Percentiles rank a stretch among this genome's conserved stretches.
These are phyloP conservation scores for Trichoderma hamatum DNA, from an alignment of 2,329 filamentous ascomycete genomes.

Conservation along the genomic window DNA sequence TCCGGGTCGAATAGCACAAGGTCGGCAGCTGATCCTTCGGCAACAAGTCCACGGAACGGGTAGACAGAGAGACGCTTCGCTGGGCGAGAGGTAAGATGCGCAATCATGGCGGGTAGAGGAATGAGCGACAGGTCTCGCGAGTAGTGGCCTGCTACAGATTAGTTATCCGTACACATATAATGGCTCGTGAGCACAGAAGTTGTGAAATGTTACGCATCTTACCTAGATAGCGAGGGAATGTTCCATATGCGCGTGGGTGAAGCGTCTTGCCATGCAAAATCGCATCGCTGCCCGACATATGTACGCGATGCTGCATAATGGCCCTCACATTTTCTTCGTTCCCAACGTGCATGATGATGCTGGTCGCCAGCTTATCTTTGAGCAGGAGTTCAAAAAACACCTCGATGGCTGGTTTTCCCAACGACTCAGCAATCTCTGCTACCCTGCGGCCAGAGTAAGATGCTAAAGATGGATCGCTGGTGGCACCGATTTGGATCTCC, in stretches of 20 bases:
- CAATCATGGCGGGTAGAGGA: constrained; percentile 31
- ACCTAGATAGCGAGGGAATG: constrained; percentile 34
- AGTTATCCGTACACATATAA: not conserved
- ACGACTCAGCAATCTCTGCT: constrained; percentile 29
- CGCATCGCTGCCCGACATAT: constrained; percentile 34
- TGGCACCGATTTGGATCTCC: constrained; percentile 33
- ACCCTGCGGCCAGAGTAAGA: constrained; percentile 31
- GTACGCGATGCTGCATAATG: constrained; percentile 35
- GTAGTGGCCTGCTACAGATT: constrained; percentile 30
- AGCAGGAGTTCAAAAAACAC: constrained; percentile 32
- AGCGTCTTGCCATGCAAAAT: constrained; percentile 34
- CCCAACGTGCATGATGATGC: constrained; percentile 34
- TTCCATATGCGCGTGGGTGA: constrained; percentile 34
- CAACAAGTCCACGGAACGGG: constrained; percentile 31
- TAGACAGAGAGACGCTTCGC: constrained; percentile 33
- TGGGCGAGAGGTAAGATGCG: constrained; percentile 33
- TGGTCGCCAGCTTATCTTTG: constrained; percentile 33
- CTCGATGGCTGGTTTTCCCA: constrained; percentile 28
- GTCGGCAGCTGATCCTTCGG: constrained; percentile 33
- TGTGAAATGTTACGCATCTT: not conserved
- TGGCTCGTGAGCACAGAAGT: not conserved
- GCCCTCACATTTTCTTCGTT: constrained; percentile 33
- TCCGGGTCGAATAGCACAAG: constrained; percentile 33
- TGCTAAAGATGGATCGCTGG: constrained; percentile 25
- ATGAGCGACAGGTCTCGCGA: constrained; percentile 32